Evolutionary conservation across 2,329 filamentous ascomycete genomes (phyloP).

Genomic region (Aspergillus chevalieri): DNA sequence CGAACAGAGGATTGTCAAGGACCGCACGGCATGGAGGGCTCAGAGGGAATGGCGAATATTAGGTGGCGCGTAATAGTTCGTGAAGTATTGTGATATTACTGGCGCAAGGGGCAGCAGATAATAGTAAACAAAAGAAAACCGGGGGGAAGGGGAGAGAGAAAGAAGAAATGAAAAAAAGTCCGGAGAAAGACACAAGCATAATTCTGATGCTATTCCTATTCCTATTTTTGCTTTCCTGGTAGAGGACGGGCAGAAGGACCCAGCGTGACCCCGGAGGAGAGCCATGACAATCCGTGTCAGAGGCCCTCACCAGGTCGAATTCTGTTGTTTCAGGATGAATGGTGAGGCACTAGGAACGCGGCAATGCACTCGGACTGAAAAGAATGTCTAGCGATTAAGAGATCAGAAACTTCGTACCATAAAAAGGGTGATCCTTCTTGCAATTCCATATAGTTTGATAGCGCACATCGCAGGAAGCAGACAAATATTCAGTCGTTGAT

Average conservation of each 20-base stretch:
- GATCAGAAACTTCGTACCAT: neutral
- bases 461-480: too few relatives aligned
- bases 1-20: constrained; percentile 4
- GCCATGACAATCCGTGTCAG: constrained; percentile 12
- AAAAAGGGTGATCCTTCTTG: neutral
- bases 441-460: too few relatives aligned
- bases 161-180: neutral
- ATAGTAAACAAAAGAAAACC: neutral
- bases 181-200: neutral
- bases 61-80: neutral
- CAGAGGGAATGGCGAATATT: neutral
- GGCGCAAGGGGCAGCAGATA: neutral
- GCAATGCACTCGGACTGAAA: neutral
- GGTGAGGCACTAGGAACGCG: constrained; percentile 13
- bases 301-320: constrained; percentile 7
- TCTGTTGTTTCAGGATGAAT: constrained; percentile 15
- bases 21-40: constrained; percentile 1
- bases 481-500: too few relatives aligned
- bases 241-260: neutral
- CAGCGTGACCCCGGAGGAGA: neutral
- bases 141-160: neutral
- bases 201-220: neutral
- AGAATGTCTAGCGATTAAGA: neutral
- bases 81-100: neutral
- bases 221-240: neutral